These are phyloP conservation scores for Calvatia gigantea DNA, from an alignment of 768 basidiomycete genomes.

Conservation along the genomic window DNA sequence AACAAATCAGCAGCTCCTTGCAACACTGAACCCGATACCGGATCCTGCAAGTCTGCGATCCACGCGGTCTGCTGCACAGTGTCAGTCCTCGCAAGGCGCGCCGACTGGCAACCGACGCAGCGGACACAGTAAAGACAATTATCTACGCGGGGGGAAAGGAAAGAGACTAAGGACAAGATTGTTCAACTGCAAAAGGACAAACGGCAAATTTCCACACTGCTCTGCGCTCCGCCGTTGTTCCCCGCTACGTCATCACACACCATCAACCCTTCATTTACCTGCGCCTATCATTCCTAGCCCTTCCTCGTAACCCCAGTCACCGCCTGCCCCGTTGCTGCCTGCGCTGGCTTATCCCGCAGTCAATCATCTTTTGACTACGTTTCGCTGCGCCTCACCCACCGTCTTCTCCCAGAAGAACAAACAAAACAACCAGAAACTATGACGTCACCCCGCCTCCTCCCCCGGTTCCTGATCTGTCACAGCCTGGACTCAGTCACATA, in stretches of 20 bases:
- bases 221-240: constrained; percentile 7
- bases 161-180: neutral
- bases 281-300: constrained; percentile 5
- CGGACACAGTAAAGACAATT: neutral
- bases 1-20: constrained; percentile 5
- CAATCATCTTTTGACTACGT: too few relatives aligned
- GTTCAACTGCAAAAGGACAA: constrained; percentile 1
- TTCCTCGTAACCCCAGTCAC: neutral
- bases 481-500: constrained; percentile 9
- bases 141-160: neutral
- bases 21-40: neutral
- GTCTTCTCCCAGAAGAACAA: neutral
- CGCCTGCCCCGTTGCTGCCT: neutral
- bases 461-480: constrained; percentile 14
- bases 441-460: constrained; percentile 8
- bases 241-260: constrained; percentile 12
- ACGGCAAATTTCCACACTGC: constrained; percentile 8
- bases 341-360: too few relatives aligned
- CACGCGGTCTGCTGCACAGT: constrained; percentile 6
- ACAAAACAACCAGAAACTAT: constrained; percentile 7
- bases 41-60: constrained; percentile 7
- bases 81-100: neutral
- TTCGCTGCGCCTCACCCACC: neutral
- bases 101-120: neutral
- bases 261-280: constrained; percentile 9